These are phyloP conservation scores for Fraxinus americana DNA, from an alignment of 257 asterid genomes.

Conservation along the genomic window DNA sequence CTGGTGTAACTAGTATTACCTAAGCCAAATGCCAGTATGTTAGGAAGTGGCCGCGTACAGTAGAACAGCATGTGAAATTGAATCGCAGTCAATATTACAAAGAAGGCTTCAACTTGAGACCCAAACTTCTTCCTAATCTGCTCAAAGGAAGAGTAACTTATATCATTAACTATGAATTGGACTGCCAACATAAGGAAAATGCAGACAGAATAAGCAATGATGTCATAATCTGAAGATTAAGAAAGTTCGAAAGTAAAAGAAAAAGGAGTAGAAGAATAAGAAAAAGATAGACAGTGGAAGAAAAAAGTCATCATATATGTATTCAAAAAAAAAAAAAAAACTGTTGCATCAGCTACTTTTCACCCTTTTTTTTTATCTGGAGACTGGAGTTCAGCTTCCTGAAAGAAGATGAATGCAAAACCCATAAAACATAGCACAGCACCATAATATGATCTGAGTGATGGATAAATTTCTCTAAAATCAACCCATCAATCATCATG, in stretches of 20 bases:
- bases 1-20: slow-evolving; percentile 50
- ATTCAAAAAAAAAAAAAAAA: too few species aligned
- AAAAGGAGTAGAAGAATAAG: not conserved
- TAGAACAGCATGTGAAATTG: slow-evolving; percentile 95
- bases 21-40: slow-evolving; percentile 83
- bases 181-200: slow-evolving; percentile 7
- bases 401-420: slow-evolving; percentile 17
- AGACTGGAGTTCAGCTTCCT: slow-evolving; percentile 9
- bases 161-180: slow-evolving; percentile 22
- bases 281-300: not conserved
- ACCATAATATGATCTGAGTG: slow-evolving; percentile 4
- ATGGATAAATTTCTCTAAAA: not conserved
- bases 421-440: slow-evolving; percentile 9
- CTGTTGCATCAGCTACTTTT: not conserved
- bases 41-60: slow-evolving; percentile 97
- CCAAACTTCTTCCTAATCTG: slow-evolving; percentile 91
- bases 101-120: slow-evolving; percentile 88
- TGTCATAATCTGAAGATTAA: not conserved
- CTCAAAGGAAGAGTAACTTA: slow-evolving; percentile 31
- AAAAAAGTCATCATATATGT: not conserved
- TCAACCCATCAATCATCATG: not conserved
- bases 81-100: slow-evolving; percentile 68
- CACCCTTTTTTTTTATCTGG: not conserved
- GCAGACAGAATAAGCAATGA: slow-evolving; percentile 1
- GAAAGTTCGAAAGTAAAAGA: slow-evolving; percentile 8